Evolutionary conservation across 2,329 filamentous ascomycete genomes (phyloP).

Genomic region (Aspergillus aculeatus): DNA sequence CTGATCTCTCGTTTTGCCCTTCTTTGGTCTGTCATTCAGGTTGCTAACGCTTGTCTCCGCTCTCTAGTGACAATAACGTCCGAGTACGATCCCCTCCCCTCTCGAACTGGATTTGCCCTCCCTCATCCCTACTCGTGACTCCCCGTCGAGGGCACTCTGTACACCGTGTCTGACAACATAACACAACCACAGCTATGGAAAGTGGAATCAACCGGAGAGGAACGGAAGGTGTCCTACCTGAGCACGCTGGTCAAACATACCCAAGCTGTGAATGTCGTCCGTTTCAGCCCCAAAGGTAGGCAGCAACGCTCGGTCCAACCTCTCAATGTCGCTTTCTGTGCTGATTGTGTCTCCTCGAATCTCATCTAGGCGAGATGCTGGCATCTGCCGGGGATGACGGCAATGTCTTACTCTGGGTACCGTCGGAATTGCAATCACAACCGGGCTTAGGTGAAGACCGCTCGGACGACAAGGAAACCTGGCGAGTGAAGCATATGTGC

Average conservation of each 20-base stretch:
- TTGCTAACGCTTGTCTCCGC: constrained; percentile 14
- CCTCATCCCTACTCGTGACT: constrained; percentile 9
- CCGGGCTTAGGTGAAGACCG: constrained; percentile 76
- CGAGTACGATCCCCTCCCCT: constrained; percentile 58
- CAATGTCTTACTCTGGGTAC: constrained; percentile 95
- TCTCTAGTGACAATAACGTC: constrained; percentile 77
- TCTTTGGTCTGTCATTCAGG: not conserved
- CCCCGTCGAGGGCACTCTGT: constrained; percentile 2
- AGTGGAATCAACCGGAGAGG: constrained; percentile 78
- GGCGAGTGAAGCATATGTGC: constrained; percentile 97
- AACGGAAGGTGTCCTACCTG: constrained; percentile 85
- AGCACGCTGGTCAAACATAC: constrained; percentile 91
- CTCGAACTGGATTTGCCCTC: not conserved
- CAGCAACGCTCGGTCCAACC: not conserved
- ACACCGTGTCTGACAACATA: constrained; percentile 37
- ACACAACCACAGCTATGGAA: constrained; percentile 71
- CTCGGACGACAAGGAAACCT: constrained; percentile 91
- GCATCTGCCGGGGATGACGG: constrained; percentile 96
- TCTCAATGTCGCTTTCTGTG: not conserved
- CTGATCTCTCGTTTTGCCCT: not conserved
- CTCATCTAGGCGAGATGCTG: constrained; percentile 73
- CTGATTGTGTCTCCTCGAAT: constrained; percentile 23
- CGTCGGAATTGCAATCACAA: constrained; percentile 70
- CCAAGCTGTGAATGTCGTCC: constrained; percentile 95
- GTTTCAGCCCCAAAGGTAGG: constrained; percentile 88